Evolutionary conservation across 2,329 filamentous ascomycete genomes (phyloP).

Genomic region (Beauveria bassiana): DNA sequence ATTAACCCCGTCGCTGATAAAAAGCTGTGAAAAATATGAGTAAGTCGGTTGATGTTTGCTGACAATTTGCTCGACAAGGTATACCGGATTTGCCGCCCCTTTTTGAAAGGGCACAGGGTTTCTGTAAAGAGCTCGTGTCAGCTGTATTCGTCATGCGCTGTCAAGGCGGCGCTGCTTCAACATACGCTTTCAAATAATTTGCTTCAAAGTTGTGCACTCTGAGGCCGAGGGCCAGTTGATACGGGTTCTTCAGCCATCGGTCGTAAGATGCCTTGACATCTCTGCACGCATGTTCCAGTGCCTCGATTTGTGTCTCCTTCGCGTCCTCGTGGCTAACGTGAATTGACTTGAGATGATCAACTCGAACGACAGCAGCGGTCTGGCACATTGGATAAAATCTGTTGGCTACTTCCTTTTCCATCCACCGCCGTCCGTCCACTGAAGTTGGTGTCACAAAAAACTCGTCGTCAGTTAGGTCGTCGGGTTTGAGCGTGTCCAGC

Average conservation of each 20-base stretch:
- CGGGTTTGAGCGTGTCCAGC: neutral
- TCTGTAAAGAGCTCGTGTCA: neutral
- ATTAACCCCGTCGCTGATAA: neutral
- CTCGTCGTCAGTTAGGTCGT: neutral
- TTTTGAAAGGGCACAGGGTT: neutral
- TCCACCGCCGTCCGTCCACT: neutral
- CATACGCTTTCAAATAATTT: neutral
- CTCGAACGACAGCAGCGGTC: neutral
- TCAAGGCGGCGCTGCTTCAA: neutral
- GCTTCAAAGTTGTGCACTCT: neutral
- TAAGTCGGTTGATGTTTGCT: neutral
- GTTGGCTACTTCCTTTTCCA: neutral
- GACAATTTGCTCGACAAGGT: neutral
- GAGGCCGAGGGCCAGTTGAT: neutral
- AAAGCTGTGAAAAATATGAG: neutral
- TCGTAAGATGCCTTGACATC: constrained; percentile 9
- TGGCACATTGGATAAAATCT: neutral
- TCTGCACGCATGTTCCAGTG: neutral
- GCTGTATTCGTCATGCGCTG: neutral
- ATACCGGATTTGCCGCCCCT: neutral
- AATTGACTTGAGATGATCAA: neutral
- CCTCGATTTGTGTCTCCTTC: neutral
- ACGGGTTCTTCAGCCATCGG: constrained; percentile 6
- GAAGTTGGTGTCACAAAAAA: neutral
- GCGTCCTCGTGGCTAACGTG: neutral